A percentile compares a stretch with the other conserved stretches of the same genome.
Evolutionary conservation across 805 yeast genomes (phyloP).

Genomic region (Metschnikowia picachoensis): DNA sequence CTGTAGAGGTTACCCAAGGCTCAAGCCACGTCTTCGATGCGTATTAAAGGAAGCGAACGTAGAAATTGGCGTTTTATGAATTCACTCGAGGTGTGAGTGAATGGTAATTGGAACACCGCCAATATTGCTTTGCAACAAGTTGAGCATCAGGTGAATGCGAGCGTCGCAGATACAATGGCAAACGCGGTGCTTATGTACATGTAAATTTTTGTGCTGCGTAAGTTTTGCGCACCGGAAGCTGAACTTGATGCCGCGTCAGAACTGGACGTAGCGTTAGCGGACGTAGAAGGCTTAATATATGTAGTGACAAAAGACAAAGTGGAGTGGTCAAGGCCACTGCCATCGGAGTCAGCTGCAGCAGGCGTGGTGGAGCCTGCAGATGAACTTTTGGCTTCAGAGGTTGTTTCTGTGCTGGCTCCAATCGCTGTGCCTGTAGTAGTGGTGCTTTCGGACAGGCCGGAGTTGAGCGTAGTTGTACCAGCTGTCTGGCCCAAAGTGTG

Average conservation of each 20-base stretch:
- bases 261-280: conserved; percentile 1
- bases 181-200: background rate
- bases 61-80: too few species aligned
- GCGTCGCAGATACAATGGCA: background rate
- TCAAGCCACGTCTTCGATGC: too few species aligned
- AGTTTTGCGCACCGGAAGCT: conserved; percentile 2
- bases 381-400: background rate
- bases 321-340: conserved; percentile 3
- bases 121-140: too few species aligned
- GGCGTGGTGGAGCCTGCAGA: background rate
- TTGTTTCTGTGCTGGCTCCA: background rate
- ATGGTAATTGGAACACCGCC: too few species aligned
- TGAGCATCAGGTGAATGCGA: background rate
- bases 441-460: conserved; percentile 5
- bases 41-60: too few species aligned
- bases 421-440: background rate
- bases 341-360: conserved; percentile 10
- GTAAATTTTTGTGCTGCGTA: too few species aligned
- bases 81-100: too few species aligned
- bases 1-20: too few species aligned
- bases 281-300: conserved; percentile 24
- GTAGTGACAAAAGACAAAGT: conserved; percentile 30
- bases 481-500: conserved; percentile 11
- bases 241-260: background rate
- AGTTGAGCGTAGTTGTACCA: conserved; percentile 14